phyloP scores from a whole-genome alignment of 176 grass and related monocot genomes.

The Eragrostis nindensis region DNA sequence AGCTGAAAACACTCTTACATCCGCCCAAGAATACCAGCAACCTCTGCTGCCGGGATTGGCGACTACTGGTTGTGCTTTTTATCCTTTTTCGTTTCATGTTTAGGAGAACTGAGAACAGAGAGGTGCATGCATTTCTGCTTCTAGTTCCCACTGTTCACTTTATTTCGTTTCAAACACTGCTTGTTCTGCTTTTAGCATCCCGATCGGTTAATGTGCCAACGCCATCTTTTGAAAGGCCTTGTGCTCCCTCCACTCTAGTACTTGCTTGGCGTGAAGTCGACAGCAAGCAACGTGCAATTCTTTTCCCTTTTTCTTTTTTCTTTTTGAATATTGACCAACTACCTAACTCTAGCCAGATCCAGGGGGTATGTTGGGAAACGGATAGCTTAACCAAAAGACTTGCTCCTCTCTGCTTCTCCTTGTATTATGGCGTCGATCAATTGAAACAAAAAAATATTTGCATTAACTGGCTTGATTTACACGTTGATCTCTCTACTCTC shows the following conservation, averaged over 20 bases:
- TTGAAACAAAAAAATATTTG: neutral
- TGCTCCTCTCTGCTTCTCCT: neutral
- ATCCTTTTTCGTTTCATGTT: neutral
- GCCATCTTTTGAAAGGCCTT: neutral
- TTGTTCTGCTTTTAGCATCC: neutral
- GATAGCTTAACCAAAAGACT: neutral
- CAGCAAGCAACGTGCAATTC: constrained; percentile 44
- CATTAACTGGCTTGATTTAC: neutral
- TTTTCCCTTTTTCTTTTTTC: neutral
- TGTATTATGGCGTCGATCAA: too few relatives aligned
- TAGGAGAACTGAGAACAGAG: neutral
- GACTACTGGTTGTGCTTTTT: neutral
- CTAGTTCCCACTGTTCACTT: neutral
- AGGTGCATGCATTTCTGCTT: too few relatives aligned
- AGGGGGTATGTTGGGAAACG: neutral
- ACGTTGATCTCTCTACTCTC: neutral
- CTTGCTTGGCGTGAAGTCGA: constrained; percentile 36
- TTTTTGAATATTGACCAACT: neutral
- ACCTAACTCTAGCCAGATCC: neutral
- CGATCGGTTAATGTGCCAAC: neutral
- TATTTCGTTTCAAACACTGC: neutral
- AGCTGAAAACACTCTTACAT: neutral
- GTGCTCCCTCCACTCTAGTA: neutral
- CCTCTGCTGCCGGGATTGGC: neutral
- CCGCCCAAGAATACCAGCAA: neutral